phyloP scores from a whole-genome alignment of 2,329 filamentous ascomycete species.

The Didymella glomerata region DNA sequence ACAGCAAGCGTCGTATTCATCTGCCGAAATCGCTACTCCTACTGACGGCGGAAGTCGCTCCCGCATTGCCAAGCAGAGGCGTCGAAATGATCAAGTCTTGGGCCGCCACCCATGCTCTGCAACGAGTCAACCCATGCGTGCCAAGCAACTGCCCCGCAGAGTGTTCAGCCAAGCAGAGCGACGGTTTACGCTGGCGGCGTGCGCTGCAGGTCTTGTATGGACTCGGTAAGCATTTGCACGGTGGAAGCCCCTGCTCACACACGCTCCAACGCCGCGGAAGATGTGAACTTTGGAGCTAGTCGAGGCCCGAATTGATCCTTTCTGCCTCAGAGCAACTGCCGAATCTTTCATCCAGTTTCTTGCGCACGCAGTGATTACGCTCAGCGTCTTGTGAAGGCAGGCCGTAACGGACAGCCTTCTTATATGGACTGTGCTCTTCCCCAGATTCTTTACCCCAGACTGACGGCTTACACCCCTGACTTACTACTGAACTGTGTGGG shows the following conservation, averaged over 20 bases:
- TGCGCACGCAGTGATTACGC: conserved; percentile 22
- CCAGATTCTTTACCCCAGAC: conserved; percentile 41
- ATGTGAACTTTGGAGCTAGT: conserved; percentile 28
- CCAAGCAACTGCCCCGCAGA: conserved; percentile 46
- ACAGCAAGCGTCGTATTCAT: conserved; percentile 9
- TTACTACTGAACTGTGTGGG: conserved; percentile 27
- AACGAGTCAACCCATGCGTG: conserved; percentile 34
- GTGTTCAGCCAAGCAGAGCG: conserved; percentile 27
- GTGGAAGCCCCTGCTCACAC: conserved; percentile 27
- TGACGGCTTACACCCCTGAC: conserved; percentile 19
- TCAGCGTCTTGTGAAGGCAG: conserved; percentile 17
- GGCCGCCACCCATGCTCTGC: conserved; percentile 29
- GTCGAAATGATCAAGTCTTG: conserved; percentile 28
- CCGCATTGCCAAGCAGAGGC: conserved; percentile 31
- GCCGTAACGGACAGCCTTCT: conserved; percentile 29
- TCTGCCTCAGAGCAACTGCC: conserved; percentile 41
- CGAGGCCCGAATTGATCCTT: conserved; percentile 25
- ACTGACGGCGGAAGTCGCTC: conserved; percentile 8
- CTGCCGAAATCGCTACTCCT: conserved; percentile 16
- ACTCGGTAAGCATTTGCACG: conserved; percentile 35
- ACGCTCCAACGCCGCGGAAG: conserved; percentile 5
- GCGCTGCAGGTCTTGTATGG: conserved; percentile 31
- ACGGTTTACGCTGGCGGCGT: conserved; percentile 30
- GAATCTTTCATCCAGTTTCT: conserved; percentile 30
- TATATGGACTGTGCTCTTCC: conserved; percentile 44